Evolutionary conservation across 2,329 filamentous ascomycete genomes (phyloP).

Genomic region (Pseudogymnoascus sp.): DNA sequence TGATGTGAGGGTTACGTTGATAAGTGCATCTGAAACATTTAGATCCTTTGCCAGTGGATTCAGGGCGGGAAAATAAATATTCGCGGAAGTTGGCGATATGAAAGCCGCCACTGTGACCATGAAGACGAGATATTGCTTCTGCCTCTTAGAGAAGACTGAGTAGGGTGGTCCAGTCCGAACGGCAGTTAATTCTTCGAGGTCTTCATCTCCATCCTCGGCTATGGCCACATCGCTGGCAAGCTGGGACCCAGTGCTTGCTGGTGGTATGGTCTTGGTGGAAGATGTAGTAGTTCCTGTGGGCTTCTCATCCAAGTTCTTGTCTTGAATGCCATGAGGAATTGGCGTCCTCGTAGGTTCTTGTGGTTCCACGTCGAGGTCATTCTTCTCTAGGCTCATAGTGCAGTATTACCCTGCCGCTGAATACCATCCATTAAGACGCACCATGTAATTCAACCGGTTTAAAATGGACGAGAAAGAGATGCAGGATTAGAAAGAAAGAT

Average conservation of each 20-base stretch:
- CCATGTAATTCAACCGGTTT: neutral
- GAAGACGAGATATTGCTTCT: constrained; percentile 43
- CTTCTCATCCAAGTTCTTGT: neutral
- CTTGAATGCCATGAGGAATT: neutral
- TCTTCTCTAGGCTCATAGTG: neutral
- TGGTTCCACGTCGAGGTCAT: neutral
- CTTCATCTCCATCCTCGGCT: constrained; percentile 19
- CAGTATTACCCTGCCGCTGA: neutral
- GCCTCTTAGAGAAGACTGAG: constrained; percentile 25
- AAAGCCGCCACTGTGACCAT: constrained; percentile 41
- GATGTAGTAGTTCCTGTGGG: neutral
- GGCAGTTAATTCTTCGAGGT: constrained; percentile 25
- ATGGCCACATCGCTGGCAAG: constrained; percentile 15
- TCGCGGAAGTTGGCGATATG: constrained; percentile 20
- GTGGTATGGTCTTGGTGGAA: neutral
- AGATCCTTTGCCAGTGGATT: neutral
- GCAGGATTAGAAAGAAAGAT: neutral
- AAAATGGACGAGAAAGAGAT: neutral
- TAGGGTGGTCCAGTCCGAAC: constrained; percentile 26
- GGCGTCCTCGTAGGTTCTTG: neutral
- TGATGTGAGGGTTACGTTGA: constrained; percentile 12
- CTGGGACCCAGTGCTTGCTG: neutral
- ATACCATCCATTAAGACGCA: neutral
- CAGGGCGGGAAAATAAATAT: constrained; percentile 4
- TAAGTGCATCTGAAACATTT: constrained; percentile 7